A percentile compares a stretch with the other conserved stretches of the same genome.
Conservation (phyloP, 495 filamentous ascomycete species). For the Bacidia rubella region DNA sequence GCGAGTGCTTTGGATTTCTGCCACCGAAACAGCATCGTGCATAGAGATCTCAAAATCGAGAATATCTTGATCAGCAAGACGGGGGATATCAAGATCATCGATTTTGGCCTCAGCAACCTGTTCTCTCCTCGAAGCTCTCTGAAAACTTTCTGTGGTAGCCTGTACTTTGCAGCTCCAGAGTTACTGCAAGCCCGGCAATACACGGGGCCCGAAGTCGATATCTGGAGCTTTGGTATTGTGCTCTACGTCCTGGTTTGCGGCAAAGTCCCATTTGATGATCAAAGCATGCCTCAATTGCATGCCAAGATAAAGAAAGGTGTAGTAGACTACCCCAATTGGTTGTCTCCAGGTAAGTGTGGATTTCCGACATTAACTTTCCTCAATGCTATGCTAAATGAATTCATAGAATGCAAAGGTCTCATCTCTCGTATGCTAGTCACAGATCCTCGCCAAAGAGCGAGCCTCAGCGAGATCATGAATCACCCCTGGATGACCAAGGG, state of each 20-base stretch:
- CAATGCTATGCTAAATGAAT: conserved; percentile 20
- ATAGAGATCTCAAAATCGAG: conserved; percentile 96
- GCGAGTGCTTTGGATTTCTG: conserved; percentile 98
- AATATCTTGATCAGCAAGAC: conserved; percentile 99
- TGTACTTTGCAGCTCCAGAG: conserved; percentile 97
- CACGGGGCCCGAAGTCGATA: conserved; percentile 90
- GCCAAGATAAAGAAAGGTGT: conserved; percentile 97
- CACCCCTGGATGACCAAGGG: conserved; percentile 98
- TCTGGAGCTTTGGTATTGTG: conserved; percentile 99
- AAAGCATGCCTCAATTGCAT: conserved; percentile 97
- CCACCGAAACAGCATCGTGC: conserved; percentile 96
- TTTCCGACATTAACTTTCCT: no score
- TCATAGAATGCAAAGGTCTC: conserved; percentile 77
- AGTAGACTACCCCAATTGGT: conserved; percentile 90
- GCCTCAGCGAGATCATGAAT: conserved; percentile 80
- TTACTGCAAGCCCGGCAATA: conserved; percentile 88
- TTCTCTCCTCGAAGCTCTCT: conserved; percentile 78
- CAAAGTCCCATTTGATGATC: conserved; percentile 97
- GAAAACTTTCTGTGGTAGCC: conserved; percentile 94
- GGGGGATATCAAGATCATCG: conserved; percentile 98
- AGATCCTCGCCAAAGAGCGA: conserved; percentile 77
- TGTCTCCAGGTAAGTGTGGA: conserved; percentile 61
- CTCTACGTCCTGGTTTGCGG: conserved; percentile 95
- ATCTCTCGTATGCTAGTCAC: conserved; percentile 95
- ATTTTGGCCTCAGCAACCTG: conserved; percentile 95